Evolutionary conservation across 176 grass and related monocot genomes (phyloP).

Genomic region (Alopecurus myosuroides): DNA sequence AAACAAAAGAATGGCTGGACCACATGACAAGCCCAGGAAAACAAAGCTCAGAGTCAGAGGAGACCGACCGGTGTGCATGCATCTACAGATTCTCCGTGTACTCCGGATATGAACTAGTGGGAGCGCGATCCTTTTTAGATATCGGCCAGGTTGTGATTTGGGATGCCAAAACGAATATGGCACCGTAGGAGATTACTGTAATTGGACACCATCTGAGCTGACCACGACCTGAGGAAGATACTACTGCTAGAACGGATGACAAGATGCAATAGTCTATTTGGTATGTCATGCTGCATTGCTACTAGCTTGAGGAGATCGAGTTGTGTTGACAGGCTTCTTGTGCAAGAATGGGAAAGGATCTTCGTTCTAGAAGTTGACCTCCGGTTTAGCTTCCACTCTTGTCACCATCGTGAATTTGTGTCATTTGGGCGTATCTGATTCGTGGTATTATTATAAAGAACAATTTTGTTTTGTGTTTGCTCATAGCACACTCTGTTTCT

Average conservation of each 20-base stretch:
- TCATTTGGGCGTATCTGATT: not conserved
- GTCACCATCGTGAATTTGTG: not conserved
- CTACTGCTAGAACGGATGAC: too few relatives aligned
- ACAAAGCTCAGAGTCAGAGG: not conserved
- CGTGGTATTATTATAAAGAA: too few relatives aligned
- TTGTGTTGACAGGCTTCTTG: not conserved
- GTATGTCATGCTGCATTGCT: not conserved
- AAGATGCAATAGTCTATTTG: not conserved
- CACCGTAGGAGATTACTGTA: not conserved
- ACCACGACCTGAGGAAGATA: not conserved
- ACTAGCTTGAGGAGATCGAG: not conserved
- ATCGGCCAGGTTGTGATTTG: not conserved
- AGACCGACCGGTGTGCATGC: not conserved
- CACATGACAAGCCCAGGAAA: not conserved
- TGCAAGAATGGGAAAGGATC: not conserved
- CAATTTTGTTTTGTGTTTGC: not conserved
- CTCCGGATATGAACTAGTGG: not conserved
- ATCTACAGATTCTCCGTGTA: not conserved
- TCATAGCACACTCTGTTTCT: too few relatives aligned
- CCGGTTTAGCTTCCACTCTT: not conserved
- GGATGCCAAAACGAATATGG: slow-evolving; percentile 10
- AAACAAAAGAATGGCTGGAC: not conserved
- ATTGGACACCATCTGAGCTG: not conserved
- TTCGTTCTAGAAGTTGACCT: not conserved
- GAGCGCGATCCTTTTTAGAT: not conserved